A percentile compares a stretch with the other conserved stretches of the same genome.
Conservation (phyloP, 2,329 filamentous ascomycete genomes). For the Neurospora crassa region DNA sequence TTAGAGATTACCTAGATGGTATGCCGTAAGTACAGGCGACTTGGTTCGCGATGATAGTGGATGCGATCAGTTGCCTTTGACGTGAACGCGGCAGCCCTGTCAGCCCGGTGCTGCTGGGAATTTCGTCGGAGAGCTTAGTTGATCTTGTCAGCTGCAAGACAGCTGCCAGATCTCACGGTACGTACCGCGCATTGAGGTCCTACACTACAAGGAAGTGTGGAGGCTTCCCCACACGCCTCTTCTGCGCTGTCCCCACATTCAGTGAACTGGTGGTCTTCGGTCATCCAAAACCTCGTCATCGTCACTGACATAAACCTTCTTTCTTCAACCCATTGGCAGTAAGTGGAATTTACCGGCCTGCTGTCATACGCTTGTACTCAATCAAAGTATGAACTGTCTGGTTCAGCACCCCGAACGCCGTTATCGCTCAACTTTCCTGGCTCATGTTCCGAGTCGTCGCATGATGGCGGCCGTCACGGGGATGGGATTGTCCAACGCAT, state of each 20-base stretch:
- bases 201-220: not conserved
- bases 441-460: not conserved
- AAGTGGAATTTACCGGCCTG: not conserved
- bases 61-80: conserved; percentile 2
- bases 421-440: not conserved
- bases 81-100: conserved; percentile 6
- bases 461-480: not conserved
- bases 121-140: not conserved
- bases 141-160: not conserved
- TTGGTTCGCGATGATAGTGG: conserved; percentile 3
- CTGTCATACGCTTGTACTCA: not conserved
- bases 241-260: not conserved
- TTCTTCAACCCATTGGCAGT: not conserved
- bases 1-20: not conserved
- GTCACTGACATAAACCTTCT: not conserved
- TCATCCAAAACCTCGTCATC: not conserved
- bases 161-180: not conserved
- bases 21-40: conserved; percentile 2
- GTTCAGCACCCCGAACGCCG: not conserved
- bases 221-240: not conserved
- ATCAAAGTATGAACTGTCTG: not conserved
- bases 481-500: not conserved
- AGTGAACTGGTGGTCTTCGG: not conserved
- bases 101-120: conserved; percentile 4
- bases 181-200: not conserved